Conservation (phyloP, 2,329 filamentous ascomycete species). For the Raffaelea deltoideospora region DNA sequence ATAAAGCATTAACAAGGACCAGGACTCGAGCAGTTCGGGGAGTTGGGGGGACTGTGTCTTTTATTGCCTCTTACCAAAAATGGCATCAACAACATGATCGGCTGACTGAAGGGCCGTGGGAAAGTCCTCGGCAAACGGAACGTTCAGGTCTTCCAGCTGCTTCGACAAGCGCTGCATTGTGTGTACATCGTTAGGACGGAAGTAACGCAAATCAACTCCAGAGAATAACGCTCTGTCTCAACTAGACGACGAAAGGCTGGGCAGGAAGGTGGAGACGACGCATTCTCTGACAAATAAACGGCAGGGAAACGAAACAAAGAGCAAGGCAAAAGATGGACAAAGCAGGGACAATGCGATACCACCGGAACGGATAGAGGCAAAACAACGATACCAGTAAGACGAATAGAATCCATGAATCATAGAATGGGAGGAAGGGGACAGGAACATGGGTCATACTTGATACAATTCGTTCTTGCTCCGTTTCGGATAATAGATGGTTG, state of each 20-base stretch:
- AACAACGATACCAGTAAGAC: not conserved
- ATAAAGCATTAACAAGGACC: conserved; percentile 3
- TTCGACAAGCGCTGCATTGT: conserved; percentile 54
- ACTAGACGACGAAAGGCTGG: too few species aligned
- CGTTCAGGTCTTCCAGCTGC: conserved; percentile 67
- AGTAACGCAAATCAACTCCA: too few species aligned
- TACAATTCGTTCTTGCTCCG: conserved; percentile 82
- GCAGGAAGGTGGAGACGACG: too few species aligned
- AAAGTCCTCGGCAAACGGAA: conserved; percentile 80
- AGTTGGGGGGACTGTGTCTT: conserved; percentile 2
- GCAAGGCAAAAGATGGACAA: too few species aligned
- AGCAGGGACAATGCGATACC: too few species aligned
- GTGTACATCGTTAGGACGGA: too few species aligned
- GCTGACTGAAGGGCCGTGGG: conserved; percentile 45
- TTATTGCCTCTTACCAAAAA: conserved; percentile 51
- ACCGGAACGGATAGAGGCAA: not conserved
- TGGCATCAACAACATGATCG: conserved; percentile 79
- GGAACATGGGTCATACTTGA: conserved; percentile 36
- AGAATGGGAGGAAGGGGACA: not conserved
- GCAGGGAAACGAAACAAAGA: too few species aligned
- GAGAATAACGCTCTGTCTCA: too few species aligned
- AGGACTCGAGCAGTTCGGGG: not conserved
- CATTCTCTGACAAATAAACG: too few species aligned
- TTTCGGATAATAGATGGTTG: conserved; percentile 86
- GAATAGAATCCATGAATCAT: not conserved